Evolutionary conservation across 345 rosid genomes (phyloP).

Genomic region (Litchi chinensis): DNA sequence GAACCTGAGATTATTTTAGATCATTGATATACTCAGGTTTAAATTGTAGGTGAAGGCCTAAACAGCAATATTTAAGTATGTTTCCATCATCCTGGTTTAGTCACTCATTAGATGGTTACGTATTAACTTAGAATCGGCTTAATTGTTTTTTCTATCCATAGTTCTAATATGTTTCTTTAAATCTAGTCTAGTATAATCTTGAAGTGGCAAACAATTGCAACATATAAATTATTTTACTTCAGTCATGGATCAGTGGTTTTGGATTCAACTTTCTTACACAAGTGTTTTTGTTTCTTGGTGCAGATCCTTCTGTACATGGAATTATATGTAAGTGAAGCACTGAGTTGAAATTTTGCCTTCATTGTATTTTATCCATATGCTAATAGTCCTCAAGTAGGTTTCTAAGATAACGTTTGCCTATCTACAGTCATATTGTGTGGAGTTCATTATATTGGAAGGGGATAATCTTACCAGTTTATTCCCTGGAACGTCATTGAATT

Average conservation of each 20-base stretch:
- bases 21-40: neutral
- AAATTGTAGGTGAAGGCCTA: neutral
- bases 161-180: neutral
- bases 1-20: neutral
- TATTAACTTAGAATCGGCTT: neutral
- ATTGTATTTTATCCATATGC: neutral
- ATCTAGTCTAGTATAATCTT: neutral
- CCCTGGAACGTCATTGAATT: slow-evolving; percentile 71
- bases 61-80: neutral
- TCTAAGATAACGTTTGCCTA: slow-evolving; percentile 16
- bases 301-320: slow-evolving; percentile 83
- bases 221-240: neutral
- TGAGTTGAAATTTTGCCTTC: slow-evolving; percentile 2
- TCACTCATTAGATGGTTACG: neutral
- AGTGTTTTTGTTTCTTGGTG: slow-evolving; percentile 35
- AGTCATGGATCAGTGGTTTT: neutral
- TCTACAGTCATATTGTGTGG: slow-evolving; percentile 86
- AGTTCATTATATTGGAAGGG: slow-evolving; percentile 89
- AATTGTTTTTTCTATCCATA: neutral
- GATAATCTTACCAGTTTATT: slow-evolving; percentile 84
- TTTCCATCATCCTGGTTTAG: neutral
- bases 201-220: neutral
- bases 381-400: slow-evolving; percentile 19
- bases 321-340: slow-evolving; percentile 64
- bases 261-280: slow-evolving; percentile 23